phyloP scores from a whole-genome alignment of 345 rosid species.

The Heritiera littoralis region DNA sequence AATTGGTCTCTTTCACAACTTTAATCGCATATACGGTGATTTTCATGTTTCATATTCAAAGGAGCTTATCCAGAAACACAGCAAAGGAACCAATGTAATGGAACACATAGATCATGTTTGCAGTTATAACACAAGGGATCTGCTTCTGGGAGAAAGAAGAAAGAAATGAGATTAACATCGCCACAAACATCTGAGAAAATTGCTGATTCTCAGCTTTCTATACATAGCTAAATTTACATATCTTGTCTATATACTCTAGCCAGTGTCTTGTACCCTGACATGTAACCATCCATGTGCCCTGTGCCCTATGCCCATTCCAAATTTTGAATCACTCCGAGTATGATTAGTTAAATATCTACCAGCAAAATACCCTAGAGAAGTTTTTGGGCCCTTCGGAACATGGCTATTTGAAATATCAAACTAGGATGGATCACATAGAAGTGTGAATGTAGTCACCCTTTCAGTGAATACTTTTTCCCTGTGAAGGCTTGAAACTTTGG shows the following conservation, averaged over 20 bases:
- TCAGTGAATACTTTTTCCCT: constrained; percentile 65
- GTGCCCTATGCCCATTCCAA: background rate
- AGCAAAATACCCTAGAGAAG: background rate
- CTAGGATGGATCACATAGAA: background rate
- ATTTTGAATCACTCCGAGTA: background rate
- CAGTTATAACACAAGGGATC: background rate
- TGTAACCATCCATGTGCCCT: background rate
- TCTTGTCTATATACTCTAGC: background rate
- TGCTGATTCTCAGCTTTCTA: background rate
- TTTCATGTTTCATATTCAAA: no score
- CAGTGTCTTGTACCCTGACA: background rate
- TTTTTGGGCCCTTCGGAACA: background rate
- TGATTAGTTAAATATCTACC: background rate
- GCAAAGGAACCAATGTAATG: background rate
- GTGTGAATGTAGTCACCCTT: constrained; percentile 25
- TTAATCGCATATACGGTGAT: no score
- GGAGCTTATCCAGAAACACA: no score
- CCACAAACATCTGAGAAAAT: background rate
- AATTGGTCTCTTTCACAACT: background rate
- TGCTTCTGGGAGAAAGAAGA: background rate
- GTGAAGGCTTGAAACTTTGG: constrained; percentile 53
- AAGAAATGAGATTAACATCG: background rate
- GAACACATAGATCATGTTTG: background rate
- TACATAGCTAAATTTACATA: background rate
- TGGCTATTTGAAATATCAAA: background rate